Conservation (phyloP, 352 stramenopile genomes). For the Globisporangium acanthophoron region DNA sequence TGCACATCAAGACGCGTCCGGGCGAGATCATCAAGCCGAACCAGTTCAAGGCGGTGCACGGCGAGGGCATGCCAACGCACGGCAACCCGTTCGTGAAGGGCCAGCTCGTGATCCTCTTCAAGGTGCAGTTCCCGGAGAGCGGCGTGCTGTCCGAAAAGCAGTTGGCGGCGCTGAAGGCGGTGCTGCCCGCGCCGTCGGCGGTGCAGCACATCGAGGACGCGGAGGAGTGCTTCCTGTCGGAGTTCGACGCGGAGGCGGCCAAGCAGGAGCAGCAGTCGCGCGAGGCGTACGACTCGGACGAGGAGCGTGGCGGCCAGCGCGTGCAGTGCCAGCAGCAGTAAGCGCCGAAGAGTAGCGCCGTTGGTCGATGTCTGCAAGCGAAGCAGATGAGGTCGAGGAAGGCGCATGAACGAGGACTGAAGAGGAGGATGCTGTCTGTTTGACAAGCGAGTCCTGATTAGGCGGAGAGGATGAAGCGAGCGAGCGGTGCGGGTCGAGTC, state of each 20-base stretch:
- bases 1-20: conserved; percentile 91
- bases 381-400: conserved; percentile 1
- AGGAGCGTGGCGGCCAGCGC: conserved; percentile 87
- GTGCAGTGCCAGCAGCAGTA: conserved; percentile 90
- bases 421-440: not conserved
- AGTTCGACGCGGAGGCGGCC: conserved; percentile 91
- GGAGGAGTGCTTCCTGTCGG: conserved; percentile 84
- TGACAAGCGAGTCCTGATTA: not conserved
- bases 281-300: conserved; percentile 90
- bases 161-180: conserved; percentile 57
- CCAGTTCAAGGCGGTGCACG: conserved; percentile 91
- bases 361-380: not conserved
- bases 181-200: conserved; percentile 48
- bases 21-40: conserved; percentile 93
- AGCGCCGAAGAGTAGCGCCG: conserved; percentile 10
- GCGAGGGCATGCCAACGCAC: conserved; percentile 97
- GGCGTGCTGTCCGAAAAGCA: conserved; percentile 83
- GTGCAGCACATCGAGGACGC: conserved; percentile 44
- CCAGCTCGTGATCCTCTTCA: conserved; percentile 98
- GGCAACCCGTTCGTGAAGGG: conserved; percentile 98
- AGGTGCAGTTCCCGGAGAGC: conserved; percentile 95
- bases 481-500: conserved; percentile 2
- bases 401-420: not conserved
- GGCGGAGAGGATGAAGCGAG: conserved; percentile 2
- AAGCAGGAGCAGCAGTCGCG: conserved; percentile 73